phyloP scores from a whole-genome alignment of 768 basidiomycete genomes.

The Clathrus columnatus region DNA sequence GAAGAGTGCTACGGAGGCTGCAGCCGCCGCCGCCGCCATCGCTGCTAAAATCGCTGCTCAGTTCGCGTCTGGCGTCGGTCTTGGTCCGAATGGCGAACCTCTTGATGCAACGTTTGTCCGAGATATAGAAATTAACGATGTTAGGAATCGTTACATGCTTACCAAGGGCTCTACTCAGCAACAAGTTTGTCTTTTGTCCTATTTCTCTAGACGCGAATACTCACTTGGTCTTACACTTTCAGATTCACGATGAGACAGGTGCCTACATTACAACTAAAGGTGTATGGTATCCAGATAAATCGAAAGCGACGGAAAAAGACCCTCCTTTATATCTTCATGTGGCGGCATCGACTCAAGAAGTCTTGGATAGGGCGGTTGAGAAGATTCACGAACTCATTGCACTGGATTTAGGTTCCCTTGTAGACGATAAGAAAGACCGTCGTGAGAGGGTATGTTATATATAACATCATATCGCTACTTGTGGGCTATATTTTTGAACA shows the following conservation, averaged over 20 bases:
- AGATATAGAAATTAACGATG: conserved; percentile 96
- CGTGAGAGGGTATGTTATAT: conserved; percentile 49
- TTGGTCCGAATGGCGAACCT: conserved; percentile 41
- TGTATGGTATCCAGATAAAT: conserved; percentile 90
- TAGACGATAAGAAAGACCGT: conserved; percentile 63
- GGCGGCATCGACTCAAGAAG: conserved; percentile 61
- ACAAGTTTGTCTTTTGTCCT: conserved; percentile 51
- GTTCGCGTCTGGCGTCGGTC: conserved; percentile 36
- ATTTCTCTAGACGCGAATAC: background rate
- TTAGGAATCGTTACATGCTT: conserved; percentile 88
- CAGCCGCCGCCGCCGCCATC: conserved; percentile 75
- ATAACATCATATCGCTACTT: background rate
- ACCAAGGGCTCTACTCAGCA: conserved; percentile 90
- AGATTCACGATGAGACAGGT: conserved; percentile 92
- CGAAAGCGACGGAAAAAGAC: conserved; percentile 85
- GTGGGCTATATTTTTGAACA: background rate
- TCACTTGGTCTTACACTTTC: conserved; percentile 6
- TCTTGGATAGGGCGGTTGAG: conserved; percentile 57
- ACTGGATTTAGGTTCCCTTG: conserved; percentile 70
- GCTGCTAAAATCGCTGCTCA: conserved; percentile 94
- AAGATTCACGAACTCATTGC: conserved; percentile 66
- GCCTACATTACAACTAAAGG: conserved; percentile 91
- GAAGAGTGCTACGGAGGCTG: conserved; percentile 60
- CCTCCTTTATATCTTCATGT: conserved; percentile 93
- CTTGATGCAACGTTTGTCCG: conserved; percentile 77